Percentiles rank a stretch among this genome's conserved stretches.
phyloP scores from a whole-genome alignment of 768 basidiomycete species.

The Calocybe indica region DNA sequence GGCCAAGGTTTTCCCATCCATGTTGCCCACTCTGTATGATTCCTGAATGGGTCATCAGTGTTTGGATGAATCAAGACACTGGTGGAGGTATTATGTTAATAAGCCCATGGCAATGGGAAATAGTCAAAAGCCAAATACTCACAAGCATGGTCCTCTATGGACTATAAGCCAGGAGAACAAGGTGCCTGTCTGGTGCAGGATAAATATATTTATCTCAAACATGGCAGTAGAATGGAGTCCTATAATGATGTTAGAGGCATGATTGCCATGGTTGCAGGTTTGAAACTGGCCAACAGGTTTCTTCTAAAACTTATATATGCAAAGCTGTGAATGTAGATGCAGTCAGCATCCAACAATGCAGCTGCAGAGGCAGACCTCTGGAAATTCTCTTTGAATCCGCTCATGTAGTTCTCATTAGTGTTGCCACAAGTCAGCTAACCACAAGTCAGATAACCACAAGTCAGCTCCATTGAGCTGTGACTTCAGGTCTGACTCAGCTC shows the following conservation, averaged over 20 bases:
- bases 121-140: slow-evolving; percentile 18
- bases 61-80: slow-evolving; percentile 73
- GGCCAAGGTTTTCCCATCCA: slow-evolving; percentile 69
- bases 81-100: slow-evolving; percentile 1
- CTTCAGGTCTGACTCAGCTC: too few species aligned
- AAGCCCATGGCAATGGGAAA: neutral
- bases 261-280: neutral
- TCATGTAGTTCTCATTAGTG: slow-evolving; percentile 52
- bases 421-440: too few species aligned
- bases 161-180: slow-evolving; percentile 65
- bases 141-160: slow-evolving; percentile 69
- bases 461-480: too few species aligned
- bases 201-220: slow-evolving; percentile 68
- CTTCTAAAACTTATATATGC: slow-evolving; percentile 59
- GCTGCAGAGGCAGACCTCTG: slow-evolving; percentile 40
- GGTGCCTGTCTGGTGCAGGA: slow-evolving; percentile 62
- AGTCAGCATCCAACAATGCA: neutral
- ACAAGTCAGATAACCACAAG: too few species aligned
- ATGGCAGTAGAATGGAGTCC: slow-evolving; percentile 67
- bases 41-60: slow-evolving; percentile 46
- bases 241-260: slow-evolving; percentile 8
- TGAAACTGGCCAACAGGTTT: slow-evolving; percentile 47
- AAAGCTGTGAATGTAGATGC: slow-evolving; percentile 33
- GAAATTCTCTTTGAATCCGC: slow-evolving; percentile 56
- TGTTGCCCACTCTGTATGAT: slow-evolving; percentile 56